Percentiles rank a stretch among this genome's conserved stretches.
Evolutionary conservation across 1,284 basidiomycete genomes (phyloP).

Genomic region (Apiotrichum montevideense): DNA sequence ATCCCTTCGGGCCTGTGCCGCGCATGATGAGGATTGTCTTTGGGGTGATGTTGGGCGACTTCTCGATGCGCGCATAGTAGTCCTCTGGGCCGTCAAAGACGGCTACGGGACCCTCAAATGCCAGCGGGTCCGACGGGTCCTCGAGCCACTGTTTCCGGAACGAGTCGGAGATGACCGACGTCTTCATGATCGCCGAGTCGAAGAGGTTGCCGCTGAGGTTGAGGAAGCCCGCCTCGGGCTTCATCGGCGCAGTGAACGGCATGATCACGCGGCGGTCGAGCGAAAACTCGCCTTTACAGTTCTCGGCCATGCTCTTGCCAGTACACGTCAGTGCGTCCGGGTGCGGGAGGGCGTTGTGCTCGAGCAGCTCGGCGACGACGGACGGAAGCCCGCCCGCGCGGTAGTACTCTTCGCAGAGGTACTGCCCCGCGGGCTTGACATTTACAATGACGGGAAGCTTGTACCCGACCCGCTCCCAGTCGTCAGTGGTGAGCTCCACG

Average conservation of each 20-base stretch:
- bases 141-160: conserved; percentile 42
- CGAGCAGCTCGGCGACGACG: conserved; percentile 38
- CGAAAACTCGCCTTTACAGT: conserved; percentile 38
- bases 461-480: conserved; percentile 43
- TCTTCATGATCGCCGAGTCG: conserved; percentile 48
- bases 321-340: conserved; percentile 38
- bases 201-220: conserved; percentile 44
- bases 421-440: conserved; percentile 42
- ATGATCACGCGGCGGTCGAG: conserved; percentile 41
- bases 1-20: conserved; percentile 43
- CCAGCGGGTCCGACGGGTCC: conserved; percentile 43
- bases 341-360: conserved; percentile 34
- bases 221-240: conserved; percentile 42
- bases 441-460: conserved; percentile 40
- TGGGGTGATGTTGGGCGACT: conserved; percentile 23
- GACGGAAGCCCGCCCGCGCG: conserved; percentile 43
- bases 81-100: conserved; percentile 47
- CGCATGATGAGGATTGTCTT: conserved; percentile 44
- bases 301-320: conserved; percentile 33
- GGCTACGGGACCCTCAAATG: conserved; percentile 45
- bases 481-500: conserved; percentile 35
- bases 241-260: conserved; percentile 36
- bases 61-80: conserved; percentile 42
- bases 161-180: conserved; percentile 40
- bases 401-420: conserved; percentile 45